These are phyloP conservation scores for Ceratocystis papillata DNA, from an alignment of 2,329 filamentous ascomycete genomes.

Conservation along the genomic window DNA sequence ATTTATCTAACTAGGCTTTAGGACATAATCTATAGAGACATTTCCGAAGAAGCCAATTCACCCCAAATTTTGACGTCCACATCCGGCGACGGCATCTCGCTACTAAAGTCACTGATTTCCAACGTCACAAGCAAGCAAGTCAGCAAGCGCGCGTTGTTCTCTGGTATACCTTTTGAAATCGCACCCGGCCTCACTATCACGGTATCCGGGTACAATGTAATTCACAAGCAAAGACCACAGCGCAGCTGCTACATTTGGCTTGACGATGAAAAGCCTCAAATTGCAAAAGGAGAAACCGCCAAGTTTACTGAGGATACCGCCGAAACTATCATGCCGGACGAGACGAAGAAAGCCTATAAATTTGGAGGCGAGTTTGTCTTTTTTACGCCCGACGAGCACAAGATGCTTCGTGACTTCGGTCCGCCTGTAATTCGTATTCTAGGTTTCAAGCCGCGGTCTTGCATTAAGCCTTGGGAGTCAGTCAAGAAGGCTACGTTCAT, in stretches of 20 bases:
- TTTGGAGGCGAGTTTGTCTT: slow-evolving; percentile 85
- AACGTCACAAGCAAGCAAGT: slow-evolving; percentile 86
- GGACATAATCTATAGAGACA: slow-evolving; percentile 83
- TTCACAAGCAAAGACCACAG: slow-evolving; percentile 72
- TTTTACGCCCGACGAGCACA: slow-evolving; percentile 77
- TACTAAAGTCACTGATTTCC: slow-evolving; percentile 69
- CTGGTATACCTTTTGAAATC: slow-evolving; percentile 75
- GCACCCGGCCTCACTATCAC: slow-evolving; percentile 76
- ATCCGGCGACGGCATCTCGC: slow-evolving; percentile 61
- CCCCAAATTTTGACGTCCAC: slow-evolving; percentile 50
- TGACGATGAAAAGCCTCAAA: slow-evolving; percentile 72
- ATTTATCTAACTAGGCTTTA: slow-evolving; percentile 30
- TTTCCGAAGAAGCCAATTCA: slow-evolving; percentile 53
- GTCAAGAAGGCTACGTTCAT: slow-evolving; percentile 82
- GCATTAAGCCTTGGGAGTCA: slow-evolving; percentile 73
- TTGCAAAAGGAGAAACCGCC: slow-evolving; percentile 63
- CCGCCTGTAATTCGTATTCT: slow-evolving; percentile 76
- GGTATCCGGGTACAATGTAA: slow-evolving; percentile 82
- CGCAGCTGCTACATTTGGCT: slow-evolving; percentile 81
- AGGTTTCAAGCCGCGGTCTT: slow-evolving; percentile 75
- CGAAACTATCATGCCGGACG: slow-evolving; percentile 63
- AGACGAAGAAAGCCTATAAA: slow-evolving; percentile 87
- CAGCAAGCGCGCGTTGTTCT: slow-evolving; percentile 75
- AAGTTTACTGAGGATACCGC: slow-evolving; percentile 68
- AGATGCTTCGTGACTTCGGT: slow-evolving; percentile 66